Evolutionary conservation across 2,329 filamentous ascomycete genomes (phyloP).

Genomic region (Trichoderma koningiopsis): DNA sequence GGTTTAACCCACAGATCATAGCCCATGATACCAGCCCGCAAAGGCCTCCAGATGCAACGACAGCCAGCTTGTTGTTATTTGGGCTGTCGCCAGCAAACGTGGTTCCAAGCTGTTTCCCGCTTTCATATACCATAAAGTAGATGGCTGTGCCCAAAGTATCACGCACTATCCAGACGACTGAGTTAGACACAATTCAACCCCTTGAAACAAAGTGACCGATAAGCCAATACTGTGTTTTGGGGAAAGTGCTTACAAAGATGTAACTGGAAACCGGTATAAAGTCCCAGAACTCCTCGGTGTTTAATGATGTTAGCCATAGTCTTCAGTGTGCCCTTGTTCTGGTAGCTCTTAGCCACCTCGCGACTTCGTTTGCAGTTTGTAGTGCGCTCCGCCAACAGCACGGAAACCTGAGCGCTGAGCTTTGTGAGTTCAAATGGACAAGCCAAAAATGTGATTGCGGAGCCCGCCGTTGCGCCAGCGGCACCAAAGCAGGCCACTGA

Average conservation of each 20-base stretch:
- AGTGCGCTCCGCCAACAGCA: conserved; percentile 63
- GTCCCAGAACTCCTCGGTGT: conserved; percentile 69
- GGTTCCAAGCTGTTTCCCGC: conserved; percentile 77
- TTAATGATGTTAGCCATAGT: conserved; percentile 77
- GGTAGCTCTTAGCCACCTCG: conserved; percentile 67
- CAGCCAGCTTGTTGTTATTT: conserved; percentile 77
- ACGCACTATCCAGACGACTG: conserved; percentile 57
- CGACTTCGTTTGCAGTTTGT: conserved; percentile 50
- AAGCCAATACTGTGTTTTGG: neutral
- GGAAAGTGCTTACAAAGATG: conserved; percentile 67
- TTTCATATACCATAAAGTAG: conserved; percentile 90
- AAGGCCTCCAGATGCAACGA: conserved; percentile 75
- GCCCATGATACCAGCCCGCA: conserved; percentile 86
- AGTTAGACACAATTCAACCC: conserved; percentile 24
- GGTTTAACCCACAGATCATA: conserved; percentile 61
- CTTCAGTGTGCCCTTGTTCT: conserved; percentile 75
- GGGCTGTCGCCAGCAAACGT: conserved; percentile 71
- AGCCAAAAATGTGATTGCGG: conserved; percentile 76
- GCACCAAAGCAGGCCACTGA: conserved; percentile 76
- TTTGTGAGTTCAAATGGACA: conserved; percentile 92
- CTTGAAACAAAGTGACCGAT: neutral
- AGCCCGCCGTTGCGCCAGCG: conserved; percentile 77
- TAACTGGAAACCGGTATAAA: conserved; percentile 79
- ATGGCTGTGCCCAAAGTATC: conserved; percentile 83
- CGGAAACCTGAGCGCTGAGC: conserved; percentile 81